Conservation (phyloP, 352 stramenopile genomes). For the Phytopythium oedochilum region DNA sequence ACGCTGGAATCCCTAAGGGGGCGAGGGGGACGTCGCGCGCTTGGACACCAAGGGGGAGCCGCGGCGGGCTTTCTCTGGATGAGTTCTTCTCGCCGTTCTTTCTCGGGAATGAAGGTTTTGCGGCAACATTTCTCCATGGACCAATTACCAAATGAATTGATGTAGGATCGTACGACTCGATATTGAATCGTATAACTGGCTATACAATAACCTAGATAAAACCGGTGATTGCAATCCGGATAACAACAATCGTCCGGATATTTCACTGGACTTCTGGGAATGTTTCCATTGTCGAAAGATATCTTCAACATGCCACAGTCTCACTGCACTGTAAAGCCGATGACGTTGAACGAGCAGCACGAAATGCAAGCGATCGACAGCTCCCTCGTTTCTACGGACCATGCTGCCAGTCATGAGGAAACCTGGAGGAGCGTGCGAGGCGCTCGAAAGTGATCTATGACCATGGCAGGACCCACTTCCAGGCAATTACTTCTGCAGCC, state of each 20-base stretch:
- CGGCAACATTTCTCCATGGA: background rate
- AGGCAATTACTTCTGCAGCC: too few species aligned
- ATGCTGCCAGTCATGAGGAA: too few species aligned
- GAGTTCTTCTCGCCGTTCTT: background rate
- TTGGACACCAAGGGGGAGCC: too few species aligned
- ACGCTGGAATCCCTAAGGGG: too few species aligned
- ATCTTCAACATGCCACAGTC: background rate
- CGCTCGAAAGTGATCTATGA: too few species aligned
- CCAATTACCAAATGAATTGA: conserved; percentile 1
- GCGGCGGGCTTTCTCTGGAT: background rate
- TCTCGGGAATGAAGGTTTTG: conserved; percentile 5
- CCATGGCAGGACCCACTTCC: too few species aligned
- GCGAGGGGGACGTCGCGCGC: background rate
- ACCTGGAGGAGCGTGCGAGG: too few species aligned
- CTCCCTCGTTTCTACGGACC: background rate
- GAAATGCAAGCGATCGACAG: too few species aligned
- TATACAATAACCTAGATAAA: conserved; percentile 11
- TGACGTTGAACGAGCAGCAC: too few species aligned
- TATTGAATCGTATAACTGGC: background rate
- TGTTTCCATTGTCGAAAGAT: too few species aligned
- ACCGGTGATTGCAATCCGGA: conserved; percentile 2
- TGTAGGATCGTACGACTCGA: conserved; percentile 1
- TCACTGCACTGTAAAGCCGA: too few species aligned
- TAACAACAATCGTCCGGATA: conserved; percentile 9
- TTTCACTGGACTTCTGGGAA: background rate